Evolutionary conservation across 768 basidiomycete species (phyloP).

Genomic region (Suillus tomentosus): DNA sequence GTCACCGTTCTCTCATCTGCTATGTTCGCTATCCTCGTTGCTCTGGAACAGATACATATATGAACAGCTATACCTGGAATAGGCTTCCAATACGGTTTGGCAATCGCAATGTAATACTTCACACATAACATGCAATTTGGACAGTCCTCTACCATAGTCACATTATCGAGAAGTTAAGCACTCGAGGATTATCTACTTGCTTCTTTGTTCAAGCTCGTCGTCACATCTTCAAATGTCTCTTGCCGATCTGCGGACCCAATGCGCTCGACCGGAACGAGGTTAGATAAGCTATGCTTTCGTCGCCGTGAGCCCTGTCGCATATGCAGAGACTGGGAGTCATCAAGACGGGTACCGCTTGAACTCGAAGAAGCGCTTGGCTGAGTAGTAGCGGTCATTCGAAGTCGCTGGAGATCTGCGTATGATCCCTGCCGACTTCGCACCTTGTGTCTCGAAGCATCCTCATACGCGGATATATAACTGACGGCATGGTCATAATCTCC

Average conservation of each 20-base stretch:
- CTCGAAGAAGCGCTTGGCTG: slow-evolving; percentile 16
- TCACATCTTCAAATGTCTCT: slow-evolving; percentile 65
- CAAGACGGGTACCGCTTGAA: slow-evolving; percentile 20
- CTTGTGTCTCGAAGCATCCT: slow-evolving; percentile 45
- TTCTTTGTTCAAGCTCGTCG: slow-evolving; percentile 68
- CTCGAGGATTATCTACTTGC: slow-evolving; percentile 37
- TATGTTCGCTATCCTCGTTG: slow-evolving; percentile 5
- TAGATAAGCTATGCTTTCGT: slow-evolving; percentile 65
- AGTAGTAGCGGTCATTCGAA: slow-evolving; percentile 42
- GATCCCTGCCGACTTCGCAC: slow-evolving; percentile 67
- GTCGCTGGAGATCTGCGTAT: slow-evolving; percentile 80
- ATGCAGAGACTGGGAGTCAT: slow-evolving; percentile 45
- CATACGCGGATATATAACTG: slow-evolving; percentile 56
- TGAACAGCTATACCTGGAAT: slow-evolving; percentile 21
- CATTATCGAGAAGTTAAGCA: slow-evolving; percentile 24
- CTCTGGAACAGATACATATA: slow-evolving; percentile 4
- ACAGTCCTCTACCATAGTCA: slow-evolving; percentile 22
- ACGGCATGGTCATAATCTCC: slow-evolving; percentile 93
- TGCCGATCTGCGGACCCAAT: slow-evolving; percentile 59
- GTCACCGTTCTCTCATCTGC: slow-evolving; percentile 5
- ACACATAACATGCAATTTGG: slow-evolving; percentile 23
- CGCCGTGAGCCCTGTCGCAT: slow-evolving; percentile 49
- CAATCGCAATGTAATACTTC: slow-evolving; percentile 32
- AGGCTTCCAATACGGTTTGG: slow-evolving; percentile 12
- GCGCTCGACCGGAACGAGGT: slow-evolving; percentile 61